Evolutionary conservation across 2,329 filamentous ascomycete genomes (phyloP), one percentile per base, ranked within the genome.

Genomic region (Ploettnerulaceae sp.): DNA sequence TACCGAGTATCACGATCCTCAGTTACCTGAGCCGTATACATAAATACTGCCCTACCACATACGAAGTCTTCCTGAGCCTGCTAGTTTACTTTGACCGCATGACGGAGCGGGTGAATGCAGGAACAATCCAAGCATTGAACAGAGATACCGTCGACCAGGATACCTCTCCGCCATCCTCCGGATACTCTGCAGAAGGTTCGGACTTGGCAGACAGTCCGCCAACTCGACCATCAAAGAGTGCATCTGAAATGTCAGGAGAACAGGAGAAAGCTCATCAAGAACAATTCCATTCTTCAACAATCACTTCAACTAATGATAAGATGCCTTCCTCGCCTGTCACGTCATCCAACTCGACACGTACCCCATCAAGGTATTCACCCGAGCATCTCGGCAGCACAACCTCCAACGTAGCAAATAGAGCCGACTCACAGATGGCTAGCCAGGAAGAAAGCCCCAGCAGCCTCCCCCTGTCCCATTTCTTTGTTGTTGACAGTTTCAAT

Each of bases 401-500:
- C n/a, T n/a, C n/a, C n/a, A n/a, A n/a, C n/a, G n/a, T n/a, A n/a
- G n/a, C n/a, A n/a, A n/a, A n/a, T n/a, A n/a, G n/a, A n/a, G n/a
- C n/a, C n/a, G n/a, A n/a, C n/a, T n/a, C n/a, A n/a, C n/a, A n/a
- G n/a, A n/a, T n/a, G n/a, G n/a, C n/a, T n/a, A n/a, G n/a, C 11
- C 36, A 50, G 15, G 57, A 61, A 24, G 43, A 53, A 6, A 55
- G 47, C 21, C 33, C 47, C 8, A 43, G 31, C 24, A 17, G 31
- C 5, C 61, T 60, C 25, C 60, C 61, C 7, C 69, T 83, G 33
- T 79, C 79, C 2, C 81, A 86, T 60, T 86, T 82, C 61, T 97
- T 98, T 64, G 91, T 97, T 31, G 93, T 97, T 8, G 93, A 98
- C 69, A 97, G 93, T 69, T 98, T 93, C 72, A 98, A 98, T 69